Evolutionary conservation across 108 stramenopile genomes (phyloP).

Genomic region (Thalassiosira profunda): DNA sequence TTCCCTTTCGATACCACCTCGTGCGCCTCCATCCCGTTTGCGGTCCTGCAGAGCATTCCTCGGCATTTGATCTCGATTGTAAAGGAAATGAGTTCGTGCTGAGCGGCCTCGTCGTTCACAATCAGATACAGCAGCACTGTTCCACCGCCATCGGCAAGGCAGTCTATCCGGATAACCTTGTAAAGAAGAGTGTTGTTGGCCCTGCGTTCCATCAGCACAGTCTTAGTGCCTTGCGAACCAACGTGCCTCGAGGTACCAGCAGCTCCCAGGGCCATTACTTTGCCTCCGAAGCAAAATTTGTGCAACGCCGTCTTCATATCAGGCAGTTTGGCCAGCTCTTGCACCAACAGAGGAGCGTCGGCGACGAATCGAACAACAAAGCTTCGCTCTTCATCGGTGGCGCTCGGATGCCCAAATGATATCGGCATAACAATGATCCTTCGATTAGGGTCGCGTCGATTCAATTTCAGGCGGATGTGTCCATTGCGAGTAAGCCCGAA

Average conservation of each 20-base stretch:
- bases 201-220: conserved; percentile 42
- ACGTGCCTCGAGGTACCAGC: conserved; percentile 36
- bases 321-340: conserved; percentile 57
- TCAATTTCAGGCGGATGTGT: conserved; percentile 55
- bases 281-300: conserved; percentile 51
- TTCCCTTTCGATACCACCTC: conserved; percentile 73
- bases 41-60: conserved; percentile 71
- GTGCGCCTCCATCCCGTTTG: conserved; percentile 57
- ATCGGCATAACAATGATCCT: conserved; percentile 74
- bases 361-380: conserved; percentile 73
- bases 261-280: conserved; percentile 40
- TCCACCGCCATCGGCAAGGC: conserved; percentile 61
- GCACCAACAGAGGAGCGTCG: conserved; percentile 67
- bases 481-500: conserved; percentile 66
- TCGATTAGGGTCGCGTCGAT: conserved; percentile 45
- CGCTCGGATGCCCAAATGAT: conserved; percentile 73
- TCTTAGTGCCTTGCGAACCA: conserved; percentile 44
- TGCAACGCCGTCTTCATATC: conserved; percentile 53
- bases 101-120: conserved; percentile 39
- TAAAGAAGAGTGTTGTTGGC: conserved; percentile 10
- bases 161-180: conserved; percentile 54
- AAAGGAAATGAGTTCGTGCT: conserved; percentile 40
- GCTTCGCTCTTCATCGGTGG: conserved; percentile 65
- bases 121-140: conserved; percentile 63
- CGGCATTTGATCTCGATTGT: conserved; percentile 63